Conservation (phyloP, 2,329 filamentous ascomycete species). For the Cordyceps javanica region DNA sequence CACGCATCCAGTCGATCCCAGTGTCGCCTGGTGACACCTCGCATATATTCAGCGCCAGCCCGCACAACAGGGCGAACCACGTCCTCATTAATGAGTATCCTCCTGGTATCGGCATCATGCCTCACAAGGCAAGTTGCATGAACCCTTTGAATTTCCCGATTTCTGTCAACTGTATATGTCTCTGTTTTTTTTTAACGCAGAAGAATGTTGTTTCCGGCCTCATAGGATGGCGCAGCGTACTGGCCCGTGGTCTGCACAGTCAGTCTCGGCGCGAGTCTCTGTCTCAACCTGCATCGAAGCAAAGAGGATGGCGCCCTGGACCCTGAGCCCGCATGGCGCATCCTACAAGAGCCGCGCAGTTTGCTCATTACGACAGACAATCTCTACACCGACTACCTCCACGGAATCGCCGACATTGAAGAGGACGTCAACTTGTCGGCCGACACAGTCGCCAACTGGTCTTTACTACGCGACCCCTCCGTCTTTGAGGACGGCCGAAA, state of each 20-base stretch:
- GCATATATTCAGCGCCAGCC: conserved; percentile 55
- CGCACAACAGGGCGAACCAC: conserved; percentile 77
- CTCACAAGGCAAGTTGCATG: conserved; percentile 57
- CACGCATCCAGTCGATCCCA: conserved; percentile 49
- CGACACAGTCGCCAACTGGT: conserved; percentile 66
- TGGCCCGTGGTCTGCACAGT: conserved; percentile 85
- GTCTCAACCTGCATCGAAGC: conserved; percentile 68
- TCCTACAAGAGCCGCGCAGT: conserved; percentile 81
- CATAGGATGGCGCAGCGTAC: conserved; percentile 76
- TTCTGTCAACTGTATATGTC: no score
- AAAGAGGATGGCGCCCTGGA: conserved; percentile 54
- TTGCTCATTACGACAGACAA: conserved; percentile 64
- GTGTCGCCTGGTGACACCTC: conserved; percentile 21
- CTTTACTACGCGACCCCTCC: conserved; percentile 48
- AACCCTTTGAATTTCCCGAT: background rate
- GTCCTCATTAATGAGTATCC: conserved; percentile 90
- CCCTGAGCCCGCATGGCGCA: conserved; percentile 43
- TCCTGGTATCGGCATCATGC: conserved; percentile 89
- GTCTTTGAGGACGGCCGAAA: conserved; percentile 46
- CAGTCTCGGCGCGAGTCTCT: conserved; percentile 71
- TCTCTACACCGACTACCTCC: conserved; percentile 65
- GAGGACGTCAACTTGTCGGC: conserved; percentile 60
- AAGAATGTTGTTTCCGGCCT: background rate
- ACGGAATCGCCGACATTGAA: conserved; percentile 64
- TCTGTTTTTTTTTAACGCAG: background rate